Evolutionary conservation across 2,329 filamentous ascomycete genomes (phyloP).

Genomic region (Neopestalotiopsis clavispora): DNA sequence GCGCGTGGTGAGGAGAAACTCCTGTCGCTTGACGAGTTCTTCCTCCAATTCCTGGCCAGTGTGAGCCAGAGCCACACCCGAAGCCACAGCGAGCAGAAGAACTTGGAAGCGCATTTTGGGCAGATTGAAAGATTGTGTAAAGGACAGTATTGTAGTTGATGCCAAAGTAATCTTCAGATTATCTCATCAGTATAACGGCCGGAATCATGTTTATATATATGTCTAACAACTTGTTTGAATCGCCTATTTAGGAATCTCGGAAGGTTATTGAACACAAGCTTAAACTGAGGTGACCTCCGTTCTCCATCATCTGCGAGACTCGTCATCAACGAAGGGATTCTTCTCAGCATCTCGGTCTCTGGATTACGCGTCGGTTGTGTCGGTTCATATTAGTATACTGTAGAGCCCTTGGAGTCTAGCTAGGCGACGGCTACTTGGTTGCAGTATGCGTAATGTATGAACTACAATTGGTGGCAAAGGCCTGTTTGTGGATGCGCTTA

Average conservation of each 20-base stretch:
- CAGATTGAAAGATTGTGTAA: not conserved
- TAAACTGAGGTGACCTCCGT: not conserved
- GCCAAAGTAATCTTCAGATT: not conserved
- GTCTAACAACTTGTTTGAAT: not conserved
- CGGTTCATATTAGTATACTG: not conserved
- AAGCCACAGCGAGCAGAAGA: constrained; percentile 22
- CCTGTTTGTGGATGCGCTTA: not conserved
- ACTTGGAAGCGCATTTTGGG: constrained; percentile 31
- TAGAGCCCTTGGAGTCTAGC: not conserved
- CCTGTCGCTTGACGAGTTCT: constrained; percentile 54
- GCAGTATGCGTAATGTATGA: not conserved
- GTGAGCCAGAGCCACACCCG: constrained; percentile 41
- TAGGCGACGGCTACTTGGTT: not conserved
- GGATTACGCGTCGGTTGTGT: not conserved
- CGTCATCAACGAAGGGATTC: not conserved
- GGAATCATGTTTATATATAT: not conserved
- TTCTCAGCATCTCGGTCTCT: not conserved
- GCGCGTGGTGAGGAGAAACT: constrained; percentile 46
- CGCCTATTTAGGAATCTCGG: not conserved
- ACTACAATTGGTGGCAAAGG: not conserved
- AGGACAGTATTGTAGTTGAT: too few species aligned
- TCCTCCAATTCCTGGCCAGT: constrained; percentile 53
- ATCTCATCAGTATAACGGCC: not conserved
- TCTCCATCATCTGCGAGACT: not conserved
- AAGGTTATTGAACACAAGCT: not conserved